Percentiles rank a stretch among this genome's conserved stretches.
Conservation (phyloP, 139 green algal species). For the Chlamydomonas sp. region DNA sequence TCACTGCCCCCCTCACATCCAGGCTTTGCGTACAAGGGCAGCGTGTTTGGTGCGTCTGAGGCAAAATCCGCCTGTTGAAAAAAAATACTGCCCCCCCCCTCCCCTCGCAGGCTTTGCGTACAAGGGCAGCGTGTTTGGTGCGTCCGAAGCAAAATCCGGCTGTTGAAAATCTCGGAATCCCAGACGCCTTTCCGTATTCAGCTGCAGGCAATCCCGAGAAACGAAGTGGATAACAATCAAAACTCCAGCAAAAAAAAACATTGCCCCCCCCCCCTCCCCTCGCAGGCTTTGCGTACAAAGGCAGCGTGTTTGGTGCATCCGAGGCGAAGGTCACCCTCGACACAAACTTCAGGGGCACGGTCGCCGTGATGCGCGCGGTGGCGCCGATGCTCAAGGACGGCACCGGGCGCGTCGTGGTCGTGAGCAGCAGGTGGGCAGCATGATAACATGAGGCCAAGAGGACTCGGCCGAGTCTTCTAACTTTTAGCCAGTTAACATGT, state of each 20-base stretch:
- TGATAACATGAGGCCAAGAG: too few species aligned
- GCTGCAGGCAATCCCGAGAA: too few species aligned
- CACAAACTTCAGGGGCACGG: conserved; percentile 13
- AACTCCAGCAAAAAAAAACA: neutral
- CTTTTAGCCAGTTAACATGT: conserved; percentile 9
- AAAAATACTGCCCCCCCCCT: neutral
- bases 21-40: conserved; percentile 67
- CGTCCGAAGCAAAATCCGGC: conserved; percentile 31
- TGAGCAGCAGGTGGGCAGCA: neutral
- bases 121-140: conserved; percentile 59
- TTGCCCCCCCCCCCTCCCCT: too few species aligned
- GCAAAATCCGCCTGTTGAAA: neutral
- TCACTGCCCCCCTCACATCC: neutral
- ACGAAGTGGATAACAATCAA: too few species aligned
- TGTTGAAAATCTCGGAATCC: neutral
- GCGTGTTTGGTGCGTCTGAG: conserved; percentile 54
- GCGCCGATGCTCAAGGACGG: neutral
- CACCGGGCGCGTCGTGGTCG: neutral
- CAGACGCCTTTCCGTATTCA: neutral
- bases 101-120: conserved; percentile 39
- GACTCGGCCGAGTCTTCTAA: too few species aligned
- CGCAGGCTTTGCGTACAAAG: conserved; percentile 57
- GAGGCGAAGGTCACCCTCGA: conserved; percentile 31
- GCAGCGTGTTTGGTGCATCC: conserved; percentile 52
- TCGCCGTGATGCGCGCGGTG: neutral